These are phyloP conservation scores for Cinchona pubescens DNA, from an alignment of 257 asterid species.

Conservation along the genomic window DNA sequence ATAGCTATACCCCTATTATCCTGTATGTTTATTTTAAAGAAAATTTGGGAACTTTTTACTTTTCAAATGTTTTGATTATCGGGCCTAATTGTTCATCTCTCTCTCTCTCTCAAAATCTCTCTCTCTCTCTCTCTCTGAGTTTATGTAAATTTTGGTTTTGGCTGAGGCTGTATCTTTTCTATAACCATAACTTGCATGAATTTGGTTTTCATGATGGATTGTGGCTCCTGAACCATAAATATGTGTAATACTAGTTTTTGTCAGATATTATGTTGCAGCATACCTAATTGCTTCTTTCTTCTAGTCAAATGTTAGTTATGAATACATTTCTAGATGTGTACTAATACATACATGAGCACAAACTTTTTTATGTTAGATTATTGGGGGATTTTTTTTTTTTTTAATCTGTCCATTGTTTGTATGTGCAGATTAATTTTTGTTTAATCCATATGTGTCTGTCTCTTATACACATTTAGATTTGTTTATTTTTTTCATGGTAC, in stretches of 20 bases:
- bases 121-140: no score
- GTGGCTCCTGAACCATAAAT: not conserved
- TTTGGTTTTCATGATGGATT: not conserved
- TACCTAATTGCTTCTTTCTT: not conserved
- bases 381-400: no score
- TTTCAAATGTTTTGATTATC: not conserved
- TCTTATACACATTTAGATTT: no score
- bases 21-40: not conserved
- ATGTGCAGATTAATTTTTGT: not conserved
- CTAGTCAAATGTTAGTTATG: not conserved
- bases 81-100: not conserved
- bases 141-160: no score
- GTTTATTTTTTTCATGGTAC: not conserved
- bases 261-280: not conserved
- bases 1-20: not conserved
- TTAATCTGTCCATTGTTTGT: not conserved
- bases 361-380: not conserved
- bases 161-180: not conserved
- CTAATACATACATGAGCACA: not conserved
- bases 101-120: not conserved
- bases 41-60: not conserved
- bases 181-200: not conserved
- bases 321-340: not conserved
- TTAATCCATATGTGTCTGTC: not conserved
- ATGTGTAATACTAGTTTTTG: not conserved